Base-by-base conservation (phyloP, 441 rosid genomes). In the Corymbia citriodora region DNA sequence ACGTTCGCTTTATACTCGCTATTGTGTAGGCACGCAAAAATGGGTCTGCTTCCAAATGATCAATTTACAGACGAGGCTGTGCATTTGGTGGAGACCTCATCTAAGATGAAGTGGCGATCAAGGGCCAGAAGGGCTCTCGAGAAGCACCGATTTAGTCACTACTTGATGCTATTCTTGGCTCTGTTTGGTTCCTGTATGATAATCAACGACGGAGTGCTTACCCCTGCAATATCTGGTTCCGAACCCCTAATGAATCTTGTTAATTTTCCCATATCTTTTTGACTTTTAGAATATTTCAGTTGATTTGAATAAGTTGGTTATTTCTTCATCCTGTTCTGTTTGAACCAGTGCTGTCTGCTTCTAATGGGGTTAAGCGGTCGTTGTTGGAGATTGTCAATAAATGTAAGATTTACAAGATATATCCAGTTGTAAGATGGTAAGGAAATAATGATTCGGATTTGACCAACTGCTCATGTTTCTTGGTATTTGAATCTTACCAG, bases 181-280 rank as follows among this genome's bases (percentile, higher is more conserved):
- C 87, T 94, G 63, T 92, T 94, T 90, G 97, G 97, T 79, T 92
- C 95, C 79, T 96, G 96, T 87, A 93, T 96, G 96, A 93, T 94
- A 87, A 94, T 96, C 87, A 94, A 94, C 2, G 96, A 94, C 55
- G 96, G 94, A 15, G 95, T 94, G 90, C 93, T 95, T 89, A 94
- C 95, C 53, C 97, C 96, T 7, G 95, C 97, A 25, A 93, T 96
- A 89, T 94, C 96, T n/a, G 98, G 97, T 95, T 87, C 81, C 91
- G 21, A 83, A 90, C 23, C 52, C 48, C 29, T 86, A 27, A 68
- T 81, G 50, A 79, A 53, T 27, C 89, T 88, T 31, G 87, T 29
- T 49, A 52, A 53, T 83, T 70, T 55, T 65, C 79, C 18, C 55
- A 40, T 36, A 36, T 89, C 55, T 33, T 15, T 25, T 50, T 33